A percentile compares a stretch with the other conserved stretches of the same genome.
These are phyloP conservation scores for Boletus sensibilis DNA, from an alignment of 768 basidiomycete genomes.

Conservation along the genomic window DNA sequence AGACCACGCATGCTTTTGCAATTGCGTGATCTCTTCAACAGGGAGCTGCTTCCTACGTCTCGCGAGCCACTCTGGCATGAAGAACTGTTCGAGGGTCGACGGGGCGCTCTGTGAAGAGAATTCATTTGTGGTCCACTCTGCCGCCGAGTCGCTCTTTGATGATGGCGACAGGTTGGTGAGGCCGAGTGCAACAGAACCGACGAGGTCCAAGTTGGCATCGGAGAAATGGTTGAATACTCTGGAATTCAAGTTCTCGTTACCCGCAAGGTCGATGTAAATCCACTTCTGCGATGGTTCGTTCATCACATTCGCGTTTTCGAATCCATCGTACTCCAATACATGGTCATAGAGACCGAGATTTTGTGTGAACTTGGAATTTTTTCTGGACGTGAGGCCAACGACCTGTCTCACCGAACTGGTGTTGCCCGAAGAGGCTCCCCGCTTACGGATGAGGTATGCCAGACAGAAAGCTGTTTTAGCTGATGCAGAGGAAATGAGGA, in stretches of 20 bases:
- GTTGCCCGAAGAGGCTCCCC: conserved; percentile 22
- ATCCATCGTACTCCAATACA: conserved; percentile 53
- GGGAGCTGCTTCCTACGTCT: conserved; percentile 50
- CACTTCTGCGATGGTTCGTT: conserved; percentile 38
- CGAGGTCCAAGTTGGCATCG: conserved; percentile 26
- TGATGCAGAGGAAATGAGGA: conserved; percentile 69
- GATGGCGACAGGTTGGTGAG: conserved; percentile 56
- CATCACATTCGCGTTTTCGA: conserved; percentile 34
- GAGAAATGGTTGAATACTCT: conserved; percentile 43
- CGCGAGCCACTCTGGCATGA: conserved; percentile 69
- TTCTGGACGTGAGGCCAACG: conserved; percentile 59
- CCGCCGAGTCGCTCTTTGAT: conserved; percentile 29
- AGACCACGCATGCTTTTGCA: conserved; percentile 60
- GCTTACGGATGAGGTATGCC: conserved; percentile 57
- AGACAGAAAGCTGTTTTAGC: conserved; percentile 72
- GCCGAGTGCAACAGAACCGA: conserved; percentile 49
- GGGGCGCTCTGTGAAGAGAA: conserved; percentile 18
- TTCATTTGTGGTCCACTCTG: conserved; percentile 42
- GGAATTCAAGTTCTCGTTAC: conserved; percentile 50
- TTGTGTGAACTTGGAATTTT: conserved; percentile 55
- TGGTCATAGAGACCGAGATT: conserved; percentile 55
- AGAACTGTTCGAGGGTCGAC: conserved; percentile 49
- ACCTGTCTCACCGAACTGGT: conserved; percentile 33
- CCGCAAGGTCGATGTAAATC: conserved; percentile 66
- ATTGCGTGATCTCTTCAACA: conserved; percentile 42